Base-by-base conservation (phyloP, 768 basidiomycete species). In the Scleroderma citrinum region DNA sequence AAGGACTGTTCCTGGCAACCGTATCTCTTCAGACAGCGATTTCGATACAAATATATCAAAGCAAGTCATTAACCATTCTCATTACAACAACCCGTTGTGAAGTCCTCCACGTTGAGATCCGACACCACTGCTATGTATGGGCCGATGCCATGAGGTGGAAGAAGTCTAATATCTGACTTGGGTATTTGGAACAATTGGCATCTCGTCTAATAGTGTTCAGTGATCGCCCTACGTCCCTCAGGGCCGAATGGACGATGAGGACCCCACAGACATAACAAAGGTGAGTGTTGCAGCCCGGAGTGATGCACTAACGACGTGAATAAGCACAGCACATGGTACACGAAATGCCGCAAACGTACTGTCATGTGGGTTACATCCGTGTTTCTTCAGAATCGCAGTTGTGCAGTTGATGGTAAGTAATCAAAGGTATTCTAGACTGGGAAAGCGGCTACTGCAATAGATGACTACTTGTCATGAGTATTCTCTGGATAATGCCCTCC, bases 321-420 rank as follows among this genome's bases (percentile, higher is more conserved):
- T 21, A 10, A 13, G 21, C 19, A 20, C 17, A 11, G 17, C 4
- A 16, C 16, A 19, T 21, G 36, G 20, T 32, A 11, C 19, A 17
- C 11, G 16, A 23, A 40, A 23, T 26, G 21, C 6, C 37, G 23
- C 17, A 44, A 46, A 55, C 74, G 61, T 26, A 80, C 80, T 51
- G 71, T 69, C 75, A 82, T 82, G 59, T 82, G 80, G n/a, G 50
- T 80, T 75, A 46, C 81, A 82, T 2, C 81, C 81, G 12, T 61
- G 63, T 7, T 69, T 67, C 55, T 78, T 82, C 48, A 68, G 72
- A 17, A 78, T 73, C 3, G 78, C 73, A 10, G 78, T 76, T 43
- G 50, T 60, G 53, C 76, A 77, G 30, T 70, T 75, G 20, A 10
- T 30, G 5, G 26, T 46, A 29, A 52, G 23, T 26, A 10, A 34